Base-by-base conservation (phyloP, 2,329 filamentous ascomycete genomes). In the Cytospora schulzeri region DNA sequence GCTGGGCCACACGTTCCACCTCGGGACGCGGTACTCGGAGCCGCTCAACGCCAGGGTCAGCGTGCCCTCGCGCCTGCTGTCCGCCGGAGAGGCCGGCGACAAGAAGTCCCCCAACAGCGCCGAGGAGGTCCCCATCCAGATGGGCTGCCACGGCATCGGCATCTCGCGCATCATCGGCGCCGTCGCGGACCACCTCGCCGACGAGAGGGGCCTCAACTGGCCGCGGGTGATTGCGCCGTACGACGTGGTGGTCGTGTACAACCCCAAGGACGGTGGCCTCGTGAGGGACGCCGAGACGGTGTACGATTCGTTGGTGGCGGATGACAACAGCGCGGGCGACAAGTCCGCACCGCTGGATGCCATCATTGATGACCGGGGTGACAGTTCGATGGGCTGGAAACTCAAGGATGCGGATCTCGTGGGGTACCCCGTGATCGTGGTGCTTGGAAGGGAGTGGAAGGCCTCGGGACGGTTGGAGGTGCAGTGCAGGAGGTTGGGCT, bases 71-170 rank as follows among this genome's bases (percentile, higher is more conserved):
- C 69, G 35, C 68, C 69, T 12, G 67, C 68, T 52, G 14, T 67
- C 67, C 66, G n/a, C n/a, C n/a, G n/a, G n/a, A n/a, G 67, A 48
- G 29, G 52, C 62, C n/a, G n/a, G 28, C 22, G 38, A n/a, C n/a
- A n/a, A 33, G 17, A 57, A 60, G 28, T 19, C 38, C 35, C 22
- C 48, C 2, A 29, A 28, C 2, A 22, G 7, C 29, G 24, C 38
- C 24, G 50, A 45, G 29, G 70, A 69, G n/a, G 81, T 87, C 0
- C 81, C 88, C 0, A 83, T 97, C 72, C 87, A 96, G 69, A 99
- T 99, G 95, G 95, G 95, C 62, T 99, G 95, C 74, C 92, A 97
- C 73, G 95, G 95, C 0, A 96, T 99, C 67, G 95, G 95, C 1
- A 87, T 99, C 22, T 96, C 93, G 6, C 89, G 95, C 53, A 88